phyloP scores from a whole-genome alignment of 2,329 filamentous ascomycete species.

The Xylariaceae sp. region DNA sequence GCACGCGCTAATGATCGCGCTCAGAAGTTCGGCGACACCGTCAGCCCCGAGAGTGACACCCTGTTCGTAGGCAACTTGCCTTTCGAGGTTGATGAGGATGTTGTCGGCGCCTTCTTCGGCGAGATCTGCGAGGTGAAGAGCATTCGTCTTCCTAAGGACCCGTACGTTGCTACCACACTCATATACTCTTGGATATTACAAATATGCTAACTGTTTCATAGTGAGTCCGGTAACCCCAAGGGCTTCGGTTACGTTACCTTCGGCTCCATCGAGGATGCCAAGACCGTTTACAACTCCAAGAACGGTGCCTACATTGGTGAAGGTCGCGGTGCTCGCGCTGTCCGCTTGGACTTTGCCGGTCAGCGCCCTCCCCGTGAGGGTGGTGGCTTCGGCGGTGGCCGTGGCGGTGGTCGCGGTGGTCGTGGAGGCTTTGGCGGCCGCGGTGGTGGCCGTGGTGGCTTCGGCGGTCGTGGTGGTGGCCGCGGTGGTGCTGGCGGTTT shows the following conservation, averaged over 20 bases:
- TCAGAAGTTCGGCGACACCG: slow-evolving; percentile 68
- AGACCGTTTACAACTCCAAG: slow-evolving; percentile 63
- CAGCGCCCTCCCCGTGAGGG: slow-evolving; percentile 59
- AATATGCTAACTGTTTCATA: slow-evolving; percentile 33
- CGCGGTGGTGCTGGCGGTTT: slow-evolving; percentile 45
- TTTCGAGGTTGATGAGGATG: slow-evolving; percentile 75
- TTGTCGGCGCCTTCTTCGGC: slow-evolving; percentile 67
- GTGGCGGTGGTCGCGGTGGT: slow-evolving; percentile 49
- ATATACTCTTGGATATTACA: background rate
- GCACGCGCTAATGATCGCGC: slow-evolving; percentile 60
- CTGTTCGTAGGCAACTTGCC: slow-evolving; percentile 89
- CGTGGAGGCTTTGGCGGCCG: slow-evolving; percentile 47
- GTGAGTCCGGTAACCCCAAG: slow-evolving; percentile 78
- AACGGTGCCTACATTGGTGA: slow-evolving; percentile 59
- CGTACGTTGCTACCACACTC: slow-evolving; percentile 41
- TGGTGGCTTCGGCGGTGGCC: slow-evolving; percentile 37
- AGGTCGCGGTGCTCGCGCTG: slow-evolving; percentile 64
- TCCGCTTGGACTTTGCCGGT: slow-evolving; percentile 78
- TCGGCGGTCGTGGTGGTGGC: slow-evolving; percentile 37
- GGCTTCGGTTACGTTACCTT: slow-evolving; percentile 91
- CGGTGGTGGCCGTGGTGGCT: slow-evolving; percentile 48
- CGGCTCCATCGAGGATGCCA: slow-evolving; percentile 75
- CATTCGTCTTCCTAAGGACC: slow-evolving; percentile 83
- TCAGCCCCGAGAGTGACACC: slow-evolving; percentile 76
- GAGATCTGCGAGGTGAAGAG: slow-evolving; percentile 66